A percentile compares a stretch with the other conserved stretches of the same genome.
phyloP scores from a whole-genome alignment of 225 moss, liverwort and hornwort genomes.

The Physcomitrellopsis africana region DNA sequence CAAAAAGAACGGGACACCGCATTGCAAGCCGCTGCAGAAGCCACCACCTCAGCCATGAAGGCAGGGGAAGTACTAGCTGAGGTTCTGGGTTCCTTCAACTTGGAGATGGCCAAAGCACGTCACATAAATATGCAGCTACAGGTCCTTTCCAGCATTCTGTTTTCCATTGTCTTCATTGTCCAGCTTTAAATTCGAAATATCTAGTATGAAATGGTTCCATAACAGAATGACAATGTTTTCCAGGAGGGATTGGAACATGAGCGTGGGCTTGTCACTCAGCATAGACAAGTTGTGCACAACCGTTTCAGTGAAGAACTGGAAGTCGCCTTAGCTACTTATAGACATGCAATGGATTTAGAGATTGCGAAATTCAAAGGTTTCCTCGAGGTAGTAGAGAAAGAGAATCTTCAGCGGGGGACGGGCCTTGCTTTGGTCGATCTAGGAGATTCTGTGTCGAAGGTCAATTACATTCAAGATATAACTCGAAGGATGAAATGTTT shows the following conservation, averaged over 20 bases:
- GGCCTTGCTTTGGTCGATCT: conserved; percentile 33
- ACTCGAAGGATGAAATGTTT: conserved; percentile 12
- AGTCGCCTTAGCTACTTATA: conserved; percentile 77
- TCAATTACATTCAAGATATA: background rate
- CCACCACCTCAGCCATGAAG: conserved; percentile 74
- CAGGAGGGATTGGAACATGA: conserved; percentile 73
- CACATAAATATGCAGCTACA: conserved; percentile 65
- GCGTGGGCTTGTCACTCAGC: conserved; percentile 38
- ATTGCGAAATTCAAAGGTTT: conserved; percentile 70
- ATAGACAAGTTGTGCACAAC: conserved; percentile 70
- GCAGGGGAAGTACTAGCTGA: conserved; percentile 75
- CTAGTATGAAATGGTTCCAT: background rate
- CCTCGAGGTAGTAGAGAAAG: conserved; percentile 42
- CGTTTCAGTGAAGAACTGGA: conserved; percentile 84
- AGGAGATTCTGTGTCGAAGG: conserved; percentile 50
- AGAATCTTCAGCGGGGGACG: conserved; percentile 29
- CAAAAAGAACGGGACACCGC: conserved; percentile 82
- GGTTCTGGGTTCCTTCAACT: conserved; percentile 74
- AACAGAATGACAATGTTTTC: conserved; percentile 5
- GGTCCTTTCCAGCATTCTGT: conserved; percentile 26
- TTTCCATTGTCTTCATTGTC: background rate
- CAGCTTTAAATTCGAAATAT: background rate
- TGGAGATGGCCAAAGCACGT: conserved; percentile 79
- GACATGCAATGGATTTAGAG: conserved; percentile 76
- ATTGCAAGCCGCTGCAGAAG: conserved; percentile 78